phyloP scores from a whole-genome alignment of 495 filamentous ascomycete genomes.

The Aspergillus wentii region DNA sequence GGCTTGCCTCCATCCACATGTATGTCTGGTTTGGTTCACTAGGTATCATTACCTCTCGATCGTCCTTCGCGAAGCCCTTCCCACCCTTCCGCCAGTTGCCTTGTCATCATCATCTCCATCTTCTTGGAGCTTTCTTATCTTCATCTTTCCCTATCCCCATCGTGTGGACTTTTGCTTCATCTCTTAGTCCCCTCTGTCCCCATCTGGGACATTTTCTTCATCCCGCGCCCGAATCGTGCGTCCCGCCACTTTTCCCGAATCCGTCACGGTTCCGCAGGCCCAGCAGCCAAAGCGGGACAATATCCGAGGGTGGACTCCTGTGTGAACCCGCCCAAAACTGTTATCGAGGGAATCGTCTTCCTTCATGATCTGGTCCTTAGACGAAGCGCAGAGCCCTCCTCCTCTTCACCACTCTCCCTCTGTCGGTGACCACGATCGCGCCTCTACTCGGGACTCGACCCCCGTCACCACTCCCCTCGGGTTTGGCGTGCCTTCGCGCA shows the following conservation, averaged over 20 bases:
- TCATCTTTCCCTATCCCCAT: background rate
- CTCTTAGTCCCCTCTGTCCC: background rate
- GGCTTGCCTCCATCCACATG: too few species aligned
- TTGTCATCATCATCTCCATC: too few species aligned
- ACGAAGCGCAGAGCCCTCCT: conserved; percentile 25
- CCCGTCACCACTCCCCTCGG: conserved; percentile 40
- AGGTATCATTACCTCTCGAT: conserved; percentile 12
- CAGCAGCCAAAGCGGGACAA: conserved; percentile 36
- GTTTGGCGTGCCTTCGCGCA: conserved; percentile 38
- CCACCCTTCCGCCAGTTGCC: conserved; percentile 12
- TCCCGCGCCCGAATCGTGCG: conserved; percentile 11
- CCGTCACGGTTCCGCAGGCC: conserved; percentile 24
- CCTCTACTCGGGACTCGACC: conserved; percentile 38
- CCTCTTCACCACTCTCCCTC: conserved; percentile 35
- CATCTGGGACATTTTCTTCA: background rate
- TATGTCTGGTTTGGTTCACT: too few species aligned
- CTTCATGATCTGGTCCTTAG: conserved; percentile 45
- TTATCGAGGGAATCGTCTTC: conserved; percentile 26
- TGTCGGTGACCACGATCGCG: conserved; percentile 34
- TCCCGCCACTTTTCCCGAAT: conserved; percentile 27
- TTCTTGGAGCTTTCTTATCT: conserved; percentile 1
- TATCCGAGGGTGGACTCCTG: conserved; percentile 39
- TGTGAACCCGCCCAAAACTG: conserved; percentile 32
- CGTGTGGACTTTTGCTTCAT: background rate
- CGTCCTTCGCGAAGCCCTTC: conserved; percentile 1